Evolutionary conservation across 1,284 basidiomycete genomes (phyloP), one percentile per base, ranked within the genome.

Genomic region (Mycena citricolor): DNA sequence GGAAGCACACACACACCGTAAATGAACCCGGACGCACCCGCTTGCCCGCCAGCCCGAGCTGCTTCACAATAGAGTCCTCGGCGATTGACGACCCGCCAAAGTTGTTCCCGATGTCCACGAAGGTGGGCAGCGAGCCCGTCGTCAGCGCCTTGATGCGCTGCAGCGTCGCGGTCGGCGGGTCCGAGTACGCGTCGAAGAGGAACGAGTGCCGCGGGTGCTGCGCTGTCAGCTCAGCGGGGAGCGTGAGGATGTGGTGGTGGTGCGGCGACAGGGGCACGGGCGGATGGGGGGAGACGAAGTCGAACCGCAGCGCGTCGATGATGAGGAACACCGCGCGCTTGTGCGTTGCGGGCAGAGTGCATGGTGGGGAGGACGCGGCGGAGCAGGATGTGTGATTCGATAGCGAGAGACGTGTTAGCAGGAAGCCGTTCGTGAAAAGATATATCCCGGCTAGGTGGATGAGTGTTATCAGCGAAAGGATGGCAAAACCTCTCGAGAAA

Each of bases 61-160:
- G 86, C 40, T 76, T 73, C 4, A 94, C 66, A 32, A 92, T 66
- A 0, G 87, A 94, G 63, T 99, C 97, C 65, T 99, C 95, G 10
- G 76, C 73, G 32, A 97, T 89, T 0, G 84, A 84, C 0, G 84
- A 83, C 0, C 82, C 92, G 16, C 86, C 90, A 69, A 99, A 97
- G 63, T 93, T 98, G 41, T 84, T 85, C 5, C 94, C 92, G 17
- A 90, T 77, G 59, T 99, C 95, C 37, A 99, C 81, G 59, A 99
- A 99, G 0, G 97, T 99, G 0, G 97, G 95, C 6, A 99, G 69
- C 0, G 92, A 94, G 4, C 97, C 97, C 0, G 97, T 98, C 0
- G 93, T 97, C 37, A 99, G 71, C 0, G 85, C 97, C 61, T 99
- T 99, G 59, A 99, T 85, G 2, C 97, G 79, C 64, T 99, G 97